Evolutionary conservation across 306 rosid genomes (phyloP).

Genomic region (Leucaena leucocephala): DNA sequence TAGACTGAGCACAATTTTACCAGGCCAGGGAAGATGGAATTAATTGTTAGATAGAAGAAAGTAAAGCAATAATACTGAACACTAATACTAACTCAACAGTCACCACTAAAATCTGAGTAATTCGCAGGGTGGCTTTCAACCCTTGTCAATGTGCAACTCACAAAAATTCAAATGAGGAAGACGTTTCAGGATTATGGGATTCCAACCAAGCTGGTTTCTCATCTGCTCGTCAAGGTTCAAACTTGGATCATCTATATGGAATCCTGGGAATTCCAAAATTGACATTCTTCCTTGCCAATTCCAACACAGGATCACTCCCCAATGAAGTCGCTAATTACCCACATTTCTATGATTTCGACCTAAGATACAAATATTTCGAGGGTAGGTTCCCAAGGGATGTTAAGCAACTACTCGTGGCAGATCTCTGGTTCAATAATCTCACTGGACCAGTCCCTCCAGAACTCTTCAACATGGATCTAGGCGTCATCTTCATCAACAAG

Average conservation of each 20-base stretch:
- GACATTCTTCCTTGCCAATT: slow-evolving; percentile 70
- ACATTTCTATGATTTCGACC: slow-evolving; percentile 63
- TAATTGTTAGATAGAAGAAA: too few relatives aligned
- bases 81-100: too few relatives aligned
- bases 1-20: too few relatives aligned
- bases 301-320: slow-evolving; percentile 54
- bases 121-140: not conserved
- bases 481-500: slow-evolving; percentile 68
- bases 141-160: slow-evolving; percentile 37
- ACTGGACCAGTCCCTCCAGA: slow-evolving; percentile 40
- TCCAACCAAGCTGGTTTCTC: slow-evolving; percentile 41
- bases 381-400: slow-evolving; percentile 52
- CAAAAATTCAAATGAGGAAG: not conserved
- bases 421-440: slow-evolving; percentile 59
- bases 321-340: not conserved
- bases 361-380: slow-evolving; percentile 53
- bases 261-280: slow-evolving; percentile 48
- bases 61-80: too few relatives aligned
- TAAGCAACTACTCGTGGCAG: slow-evolving; percentile 50
- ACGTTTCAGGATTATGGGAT: slow-evolving; percentile 56
- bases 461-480: slow-evolving; percentile 44
- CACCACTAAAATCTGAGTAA: too few relatives aligned
- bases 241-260: slow-evolving; percentile 17
- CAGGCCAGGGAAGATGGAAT: too few relatives aligned
- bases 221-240: not conserved